A percentile compares a stretch with the other conserved stretches of the same genome.
Evolutionary conservation across 2,329 filamentous ascomycete genomes (phyloP).

Genomic region (Cryphonectria nitschkei): DNA sequence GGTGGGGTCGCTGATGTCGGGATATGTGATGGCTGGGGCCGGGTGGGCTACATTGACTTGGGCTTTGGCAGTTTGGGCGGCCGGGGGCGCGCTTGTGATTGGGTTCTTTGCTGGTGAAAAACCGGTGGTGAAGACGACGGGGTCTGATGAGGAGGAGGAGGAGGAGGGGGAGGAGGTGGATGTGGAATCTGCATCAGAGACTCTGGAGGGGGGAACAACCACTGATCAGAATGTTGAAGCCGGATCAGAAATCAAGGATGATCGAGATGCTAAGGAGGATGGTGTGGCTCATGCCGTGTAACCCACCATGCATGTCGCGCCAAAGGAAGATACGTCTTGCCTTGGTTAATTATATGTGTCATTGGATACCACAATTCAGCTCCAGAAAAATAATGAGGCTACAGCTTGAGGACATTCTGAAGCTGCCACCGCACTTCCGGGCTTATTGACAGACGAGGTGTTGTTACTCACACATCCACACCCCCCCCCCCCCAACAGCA

Average conservation of each 20-base stretch:
- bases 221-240: background rate
- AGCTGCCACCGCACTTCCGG: no score
- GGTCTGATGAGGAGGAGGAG: background rate
- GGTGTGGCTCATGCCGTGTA: constrained; percentile 5
- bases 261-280: background rate
- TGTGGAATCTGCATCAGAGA: background rate
- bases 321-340: background rate
- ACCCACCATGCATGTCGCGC: background rate
- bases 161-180: background rate
- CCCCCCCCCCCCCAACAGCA: no score
- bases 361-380: background rate
- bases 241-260: background rate
- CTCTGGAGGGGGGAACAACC: background rate
- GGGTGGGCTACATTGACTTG: constrained; percentile 46
- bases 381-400: background rate
- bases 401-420: background rate
- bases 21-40: constrained; percentile 42
- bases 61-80: constrained; percentile 44
- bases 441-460: no score
- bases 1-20: constrained; percentile 40
- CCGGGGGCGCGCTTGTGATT: constrained; percentile 39
- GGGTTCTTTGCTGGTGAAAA: constrained; percentile 39
- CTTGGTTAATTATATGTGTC: background rate
- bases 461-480: background rate
- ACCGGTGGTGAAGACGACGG: constrained; percentile 9